A percentile compares a stretch with the other conserved stretches of the same genome.
phyloP scores from a whole-genome alignment of 2,329 filamentous ascomycete genomes.

The Raffaelea ambrosiae region DNA sequence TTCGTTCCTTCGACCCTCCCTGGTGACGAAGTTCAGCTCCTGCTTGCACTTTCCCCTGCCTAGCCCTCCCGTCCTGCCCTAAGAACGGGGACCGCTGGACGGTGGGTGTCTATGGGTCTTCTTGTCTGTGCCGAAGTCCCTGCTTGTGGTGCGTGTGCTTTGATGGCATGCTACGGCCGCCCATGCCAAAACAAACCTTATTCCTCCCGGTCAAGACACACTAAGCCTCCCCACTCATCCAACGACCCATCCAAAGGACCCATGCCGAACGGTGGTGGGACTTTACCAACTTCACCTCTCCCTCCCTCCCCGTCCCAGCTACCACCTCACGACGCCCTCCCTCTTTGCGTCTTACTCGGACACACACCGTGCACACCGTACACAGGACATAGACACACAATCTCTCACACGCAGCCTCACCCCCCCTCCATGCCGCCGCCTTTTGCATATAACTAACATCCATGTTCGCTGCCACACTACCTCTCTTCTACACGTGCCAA shows the following conservation, averaged over 20 bases:
- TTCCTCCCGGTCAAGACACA: background rate
- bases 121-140: background rate
- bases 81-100: slow-evolving; percentile 1
- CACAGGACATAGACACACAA: too few species aligned
- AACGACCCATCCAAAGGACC: too few species aligned
- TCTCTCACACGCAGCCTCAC: too few species aligned
- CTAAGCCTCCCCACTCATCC: background rate
- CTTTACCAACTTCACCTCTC: background rate
- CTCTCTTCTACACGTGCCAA: too few species aligned
- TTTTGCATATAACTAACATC: too few species aligned
- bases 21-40: slow-evolving; percentile 10
- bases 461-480: too few species aligned
- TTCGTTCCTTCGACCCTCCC: slow-evolving; percentile 5
- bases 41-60: background rate
- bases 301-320: background rate
- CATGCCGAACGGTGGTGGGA: too few species aligned
- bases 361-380: too few species aligned
- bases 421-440: too few species aligned
- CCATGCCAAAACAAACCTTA: background rate
- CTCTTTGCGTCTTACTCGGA: background rate
- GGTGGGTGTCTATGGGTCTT: background rate
- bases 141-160: background rate
- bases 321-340: background rate
- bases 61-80: background rate
- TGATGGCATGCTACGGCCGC: background rate